phyloP scores from a whole-genome alignment of 2,329 filamentous ascomycete genomes.

The Pseudocercospora eumusae region DNA sequence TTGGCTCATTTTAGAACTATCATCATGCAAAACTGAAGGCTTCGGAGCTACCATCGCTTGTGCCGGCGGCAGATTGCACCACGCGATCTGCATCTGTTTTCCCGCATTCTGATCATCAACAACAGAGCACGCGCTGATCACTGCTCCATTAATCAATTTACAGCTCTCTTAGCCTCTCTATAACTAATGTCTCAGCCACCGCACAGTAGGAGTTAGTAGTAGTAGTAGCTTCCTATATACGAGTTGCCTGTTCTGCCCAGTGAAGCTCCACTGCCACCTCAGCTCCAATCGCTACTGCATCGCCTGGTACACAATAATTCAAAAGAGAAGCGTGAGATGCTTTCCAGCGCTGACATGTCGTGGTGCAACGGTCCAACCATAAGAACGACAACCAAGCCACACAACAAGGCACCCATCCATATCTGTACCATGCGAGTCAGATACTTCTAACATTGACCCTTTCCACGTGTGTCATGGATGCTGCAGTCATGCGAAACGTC shows the following conservation, averaged over 20 bases:
- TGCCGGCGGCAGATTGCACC: not conserved
- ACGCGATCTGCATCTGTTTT: not conserved
- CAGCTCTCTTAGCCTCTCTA: too few relatives aligned
- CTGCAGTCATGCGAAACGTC: not conserved
- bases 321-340: not conserved
- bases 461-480: constrained; percentile 4
- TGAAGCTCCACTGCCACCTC: not conserved
- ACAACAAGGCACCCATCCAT: not conserved
- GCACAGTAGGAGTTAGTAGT: too few relatives aligned
- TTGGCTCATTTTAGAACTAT: too few relatives aligned
- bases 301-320: not conserved
- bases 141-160: too few relatives aligned
- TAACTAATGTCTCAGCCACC: too few relatives aligned
- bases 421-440: constrained; percentile 1
- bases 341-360: not conserved
- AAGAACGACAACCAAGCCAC: constrained; percentile 5
- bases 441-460: too few relatives aligned
- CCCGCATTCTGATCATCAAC: not conserved
- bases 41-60: not conserved
- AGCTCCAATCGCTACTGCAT: not conserved
- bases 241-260: too few relatives aligned
- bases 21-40: too few relatives aligned
- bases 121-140: not conserved
- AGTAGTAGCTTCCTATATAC: too few relatives aligned
- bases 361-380: not conserved